phyloP scores from a whole-genome alignment of 1,284 basidiomycete genomes.

The Lentinula novae-zelandiae region DNA sequence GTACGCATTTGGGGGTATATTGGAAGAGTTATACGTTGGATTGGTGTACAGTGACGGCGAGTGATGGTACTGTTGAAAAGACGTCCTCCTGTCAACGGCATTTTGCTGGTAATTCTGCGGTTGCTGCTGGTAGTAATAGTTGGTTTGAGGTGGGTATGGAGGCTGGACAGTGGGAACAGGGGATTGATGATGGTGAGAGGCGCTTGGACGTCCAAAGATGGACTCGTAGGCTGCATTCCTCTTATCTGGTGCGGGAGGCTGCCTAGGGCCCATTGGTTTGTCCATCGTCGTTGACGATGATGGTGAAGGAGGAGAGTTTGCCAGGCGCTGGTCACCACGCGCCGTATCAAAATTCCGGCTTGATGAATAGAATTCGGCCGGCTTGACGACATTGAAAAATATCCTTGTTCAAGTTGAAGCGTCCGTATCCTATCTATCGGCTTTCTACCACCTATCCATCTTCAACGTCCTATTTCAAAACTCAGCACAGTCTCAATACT shows the following conservation, averaged over 20 bases:
- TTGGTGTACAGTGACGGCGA: slow-evolving; percentile 19
- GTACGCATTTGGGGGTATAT: slow-evolving; percentile 22
- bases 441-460: too few species aligned
- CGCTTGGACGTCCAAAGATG: slow-evolving; percentile 75
- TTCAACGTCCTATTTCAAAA: too few species aligned
- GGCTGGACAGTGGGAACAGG: slow-evolving; percentile 19
- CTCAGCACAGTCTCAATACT: too few species aligned
- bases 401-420: too few species aligned
- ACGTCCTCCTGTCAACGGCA: slow-evolving; percentile 25
- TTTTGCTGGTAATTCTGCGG: slow-evolving; percentile 22
- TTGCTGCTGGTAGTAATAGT: slow-evolving; percentile 21
- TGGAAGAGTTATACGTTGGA: slow-evolving; percentile 2
- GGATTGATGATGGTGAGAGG: slow-evolving; percentile 46
- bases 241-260: slow-evolving; percentile 54
- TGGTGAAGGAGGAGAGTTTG: background rate
- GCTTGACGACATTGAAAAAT: background rate
- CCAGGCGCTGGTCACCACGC: slow-evolving; percentile 2
- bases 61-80: slow-evolving; percentile 28
- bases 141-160: slow-evolving; percentile 20
- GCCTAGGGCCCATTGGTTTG: slow-evolving; percentile 64
- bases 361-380: background rate
- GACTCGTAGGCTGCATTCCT: slow-evolving; percentile 75
- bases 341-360: background rate
- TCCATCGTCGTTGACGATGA: slow-evolving; percentile 43
- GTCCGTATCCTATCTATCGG: too few species aligned